These are phyloP conservation scores for Thermothielavioides terrestris DNA, from an alignment of 495 filamentous ascomycete genomes.

Conservation along the genomic window DNA sequence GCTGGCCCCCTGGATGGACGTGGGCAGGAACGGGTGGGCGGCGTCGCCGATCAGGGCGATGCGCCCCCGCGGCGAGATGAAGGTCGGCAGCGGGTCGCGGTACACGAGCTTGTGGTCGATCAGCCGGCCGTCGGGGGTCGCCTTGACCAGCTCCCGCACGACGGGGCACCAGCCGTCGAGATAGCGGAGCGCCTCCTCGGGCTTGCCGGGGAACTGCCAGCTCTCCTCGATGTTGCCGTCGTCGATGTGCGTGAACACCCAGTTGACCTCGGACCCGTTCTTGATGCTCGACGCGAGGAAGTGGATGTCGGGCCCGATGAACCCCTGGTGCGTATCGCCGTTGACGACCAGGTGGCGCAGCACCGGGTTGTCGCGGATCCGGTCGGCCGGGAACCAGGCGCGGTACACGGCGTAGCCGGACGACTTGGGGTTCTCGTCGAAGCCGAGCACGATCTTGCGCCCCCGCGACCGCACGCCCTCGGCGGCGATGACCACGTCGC, in stretches of 20 bases:
- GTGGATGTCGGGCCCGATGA: constrained; percentile 54
- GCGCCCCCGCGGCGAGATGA: constrained; percentile 49
- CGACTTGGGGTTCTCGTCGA: constrained; percentile 51
- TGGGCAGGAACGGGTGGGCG: constrained; percentile 67
- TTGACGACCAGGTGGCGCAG: constrained; percentile 51
- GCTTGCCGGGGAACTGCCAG: constrained; percentile 54
- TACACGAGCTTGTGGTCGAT: constrained; percentile 69
- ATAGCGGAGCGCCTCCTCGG: constrained; percentile 50
- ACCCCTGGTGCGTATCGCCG: constrained; percentile 56
- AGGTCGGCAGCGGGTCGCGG: constrained; percentile 58
- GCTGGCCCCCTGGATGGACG: constrained; percentile 61
- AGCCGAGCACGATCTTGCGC: constrained; percentile 52
- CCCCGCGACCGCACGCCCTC: constrained; percentile 55
- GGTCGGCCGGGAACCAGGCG: constrained; percentile 51
- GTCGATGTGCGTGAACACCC: constrained; percentile 57
- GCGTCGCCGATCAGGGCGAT: constrained; percentile 61
- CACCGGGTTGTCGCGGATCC: constrained; percentile 54
- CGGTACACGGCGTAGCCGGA: constrained; percentile 55
- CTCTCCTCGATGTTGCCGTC: constrained; percentile 46
- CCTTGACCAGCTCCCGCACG: constrained; percentile 48
- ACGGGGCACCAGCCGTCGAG: constrained; percentile 60
- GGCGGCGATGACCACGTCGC: constrained; percentile 53
- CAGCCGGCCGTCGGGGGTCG: constrained; percentile 48
- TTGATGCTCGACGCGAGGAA: constrained; percentile 56
- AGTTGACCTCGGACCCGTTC: constrained; percentile 56